Conservation (phyloP, 2,329 filamentous ascomycete genomes). For the Davidsoniella neocaledoniae region DNA sequence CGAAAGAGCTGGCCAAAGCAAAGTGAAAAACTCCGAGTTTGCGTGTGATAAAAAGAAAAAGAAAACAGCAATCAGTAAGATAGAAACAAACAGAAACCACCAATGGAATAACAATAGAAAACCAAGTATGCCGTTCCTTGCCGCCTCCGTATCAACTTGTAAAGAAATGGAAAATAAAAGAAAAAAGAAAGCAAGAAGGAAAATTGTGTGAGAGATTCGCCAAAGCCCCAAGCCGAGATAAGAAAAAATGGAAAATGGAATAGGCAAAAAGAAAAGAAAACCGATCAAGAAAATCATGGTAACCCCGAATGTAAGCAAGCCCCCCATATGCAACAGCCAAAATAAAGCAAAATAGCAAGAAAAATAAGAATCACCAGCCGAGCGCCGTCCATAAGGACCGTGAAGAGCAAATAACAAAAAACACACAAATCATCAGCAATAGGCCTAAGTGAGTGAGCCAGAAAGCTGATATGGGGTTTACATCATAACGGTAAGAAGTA, state of each 20-base stretch:
- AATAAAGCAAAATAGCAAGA: neutral
- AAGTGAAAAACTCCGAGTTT: too few species aligned
- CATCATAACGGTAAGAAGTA: too few species aligned
- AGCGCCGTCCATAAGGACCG: slow-evolving; percentile 2
- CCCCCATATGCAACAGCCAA: too few species aligned
- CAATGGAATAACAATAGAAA: neutral
- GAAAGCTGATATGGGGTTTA: too few species aligned
- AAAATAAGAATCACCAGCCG: slow-evolving; percentile 3
- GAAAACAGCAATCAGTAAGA: neutral
- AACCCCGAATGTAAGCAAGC: neutral
- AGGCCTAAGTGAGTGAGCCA: too few species aligned
- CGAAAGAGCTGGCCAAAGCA: too few species aligned
- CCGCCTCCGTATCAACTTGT: neutral
- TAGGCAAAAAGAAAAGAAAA: neutral
- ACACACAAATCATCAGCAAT: too few species aligned
- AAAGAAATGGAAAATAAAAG: neutral
- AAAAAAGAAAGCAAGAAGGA: slow-evolving; percentile 8
- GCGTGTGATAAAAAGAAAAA: neutral
- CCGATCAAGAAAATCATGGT: neutral
- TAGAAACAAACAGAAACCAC: slow-evolving; percentile 1
- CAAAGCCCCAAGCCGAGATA: neutral
- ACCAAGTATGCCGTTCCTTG: neutral
- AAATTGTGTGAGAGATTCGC: slow-evolving; percentile 1
- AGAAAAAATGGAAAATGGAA: too few species aligned
- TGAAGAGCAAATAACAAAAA: slow-evolving; percentile 8